Evolutionary conservation across 805 yeast genomes (phyloP).

Genomic region (Blastobotrys americana): DNA sequence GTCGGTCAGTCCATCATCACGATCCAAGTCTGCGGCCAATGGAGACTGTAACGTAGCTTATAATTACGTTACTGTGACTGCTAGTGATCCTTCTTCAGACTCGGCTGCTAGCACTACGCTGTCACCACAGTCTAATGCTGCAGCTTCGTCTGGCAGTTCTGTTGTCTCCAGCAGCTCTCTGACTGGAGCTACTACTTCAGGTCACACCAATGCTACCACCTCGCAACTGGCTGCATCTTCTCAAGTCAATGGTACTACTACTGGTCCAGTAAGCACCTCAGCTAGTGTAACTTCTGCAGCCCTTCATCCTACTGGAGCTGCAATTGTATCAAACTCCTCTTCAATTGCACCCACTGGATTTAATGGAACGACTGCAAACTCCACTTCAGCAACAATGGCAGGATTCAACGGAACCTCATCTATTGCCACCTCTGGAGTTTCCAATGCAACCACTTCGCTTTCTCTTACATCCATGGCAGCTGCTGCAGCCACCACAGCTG

Average conservation of each 20-base stretch:
- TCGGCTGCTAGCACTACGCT: constrained; percentile 11
- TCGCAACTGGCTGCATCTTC: constrained; percentile 4
- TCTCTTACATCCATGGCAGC: constrained; percentile 11
- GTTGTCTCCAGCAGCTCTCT: constrained; percentile 28
- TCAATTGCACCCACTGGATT: constrained; percentile 13
- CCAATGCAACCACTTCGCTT: constrained; percentile 15
- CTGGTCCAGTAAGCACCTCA: constrained; percentile 10
- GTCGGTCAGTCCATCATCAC: neutral
- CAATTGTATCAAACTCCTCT: constrained; percentile 7
- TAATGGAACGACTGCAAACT: constrained; percentile 9
- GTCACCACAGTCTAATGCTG: constrained; percentile 5
- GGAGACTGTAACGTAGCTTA: constrained; percentile 2
- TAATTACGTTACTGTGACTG: constrained; percentile 15
- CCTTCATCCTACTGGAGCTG: constrained; percentile 15
- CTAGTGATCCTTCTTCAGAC: constrained; percentile 18
- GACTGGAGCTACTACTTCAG: constrained; percentile 15
- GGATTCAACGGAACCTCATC: constrained; percentile 10
- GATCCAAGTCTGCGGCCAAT: neutral
- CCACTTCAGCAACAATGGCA: constrained; percentile 8
- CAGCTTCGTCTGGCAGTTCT: constrained; percentile 5
- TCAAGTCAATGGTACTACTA: constrained; percentile 13
- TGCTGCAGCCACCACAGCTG: neutral
- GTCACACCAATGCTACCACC: constrained; percentile 9
- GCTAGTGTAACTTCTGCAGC: constrained; percentile 9
- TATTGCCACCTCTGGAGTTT: constrained; percentile 6